Evolutionary conservation across 2,329 filamentous ascomycete genomes (phyloP).

Genomic region (Sporothrix brunneoviolacea): DNA sequence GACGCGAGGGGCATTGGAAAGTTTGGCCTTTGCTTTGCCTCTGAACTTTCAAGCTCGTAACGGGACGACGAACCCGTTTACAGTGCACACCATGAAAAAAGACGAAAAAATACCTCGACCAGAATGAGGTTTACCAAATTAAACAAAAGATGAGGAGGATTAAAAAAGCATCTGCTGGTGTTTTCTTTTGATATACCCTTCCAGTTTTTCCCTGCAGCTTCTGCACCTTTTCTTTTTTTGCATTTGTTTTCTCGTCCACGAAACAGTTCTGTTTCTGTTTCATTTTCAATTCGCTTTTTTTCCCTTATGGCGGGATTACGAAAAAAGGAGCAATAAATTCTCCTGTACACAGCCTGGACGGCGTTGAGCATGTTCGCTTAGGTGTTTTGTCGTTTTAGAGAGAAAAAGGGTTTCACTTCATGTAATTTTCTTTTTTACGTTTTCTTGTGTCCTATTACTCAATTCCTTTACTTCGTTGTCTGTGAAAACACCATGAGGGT

Average conservation of each 20-base stretch:
- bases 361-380: constrained; percentile 9
- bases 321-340: neutral
- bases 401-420: neutral
- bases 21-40: too few relatives aligned
- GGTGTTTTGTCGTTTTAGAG: neutral
- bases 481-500: neutral
- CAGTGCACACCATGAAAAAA: too few relatives aligned
- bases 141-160: neutral
- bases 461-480: neutral
- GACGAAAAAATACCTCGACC: too few relatives aligned
- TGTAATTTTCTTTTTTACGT: neutral
- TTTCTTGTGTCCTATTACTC: neutral
- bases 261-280: neutral
- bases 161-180: neutral
- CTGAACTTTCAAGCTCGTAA: too few relatives aligned
- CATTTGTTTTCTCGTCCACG: neutral
- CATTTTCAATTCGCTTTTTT: neutral
- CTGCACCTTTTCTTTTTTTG: neutral
- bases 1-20: too few relatives aligned
- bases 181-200: neutral
- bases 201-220: neutral
- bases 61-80: too few relatives aligned
- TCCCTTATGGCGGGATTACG: neutral
- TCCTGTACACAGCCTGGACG: neutral
- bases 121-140: too few relatives aligned